Conservation (phyloP, 768 basidiomycete species). For the Pulveroboletus sp. region DNA sequence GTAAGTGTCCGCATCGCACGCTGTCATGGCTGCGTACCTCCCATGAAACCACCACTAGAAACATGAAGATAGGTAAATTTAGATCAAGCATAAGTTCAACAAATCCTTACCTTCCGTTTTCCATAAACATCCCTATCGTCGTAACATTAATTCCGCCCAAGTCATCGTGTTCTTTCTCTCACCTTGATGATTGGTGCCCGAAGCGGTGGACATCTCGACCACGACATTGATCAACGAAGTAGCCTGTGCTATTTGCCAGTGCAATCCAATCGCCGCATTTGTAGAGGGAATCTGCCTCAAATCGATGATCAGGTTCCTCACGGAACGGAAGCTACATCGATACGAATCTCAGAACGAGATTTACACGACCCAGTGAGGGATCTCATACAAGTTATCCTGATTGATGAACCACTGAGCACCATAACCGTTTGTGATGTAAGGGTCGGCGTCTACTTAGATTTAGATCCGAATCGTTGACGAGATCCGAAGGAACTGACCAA, state of each 20-base stretch:
- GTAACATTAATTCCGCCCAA: neutral
- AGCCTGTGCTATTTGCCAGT: conserved; percentile 80
- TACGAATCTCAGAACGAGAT: neutral
- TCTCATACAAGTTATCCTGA: conserved; percentile 24
- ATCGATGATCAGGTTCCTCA: conserved; percentile 75
- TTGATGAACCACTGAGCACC: conserved; percentile 26
- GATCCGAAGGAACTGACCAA: conserved; percentile 42
- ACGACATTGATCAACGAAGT: conserved; percentile 71
- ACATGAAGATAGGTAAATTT: neutral
- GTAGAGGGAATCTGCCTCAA: conserved; percentile 50
- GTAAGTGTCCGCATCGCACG: neutral
- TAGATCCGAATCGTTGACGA: neutral
- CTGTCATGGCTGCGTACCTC: conserved; percentile 40
- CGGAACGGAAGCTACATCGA: conserved; percentile 54
- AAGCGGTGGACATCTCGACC: conserved; percentile 63
- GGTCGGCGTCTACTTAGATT: conserved; percentile 55
- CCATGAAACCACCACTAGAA: conserved; percentile 43
- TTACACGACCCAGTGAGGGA: neutral
- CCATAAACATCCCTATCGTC: conserved; percentile 58
- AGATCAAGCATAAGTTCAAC: neutral
- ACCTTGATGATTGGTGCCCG: conserved; percentile 66
- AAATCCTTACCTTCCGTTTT: conserved; percentile 52
- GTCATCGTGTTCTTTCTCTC: conserved; percentile 5
- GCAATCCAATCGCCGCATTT: conserved; percentile 60
- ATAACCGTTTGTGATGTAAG: conserved; percentile 56